Evolutionary conservation across 164 flowering plant genomes (phyloP).

Genomic region (Malania oleifera): DNA sequence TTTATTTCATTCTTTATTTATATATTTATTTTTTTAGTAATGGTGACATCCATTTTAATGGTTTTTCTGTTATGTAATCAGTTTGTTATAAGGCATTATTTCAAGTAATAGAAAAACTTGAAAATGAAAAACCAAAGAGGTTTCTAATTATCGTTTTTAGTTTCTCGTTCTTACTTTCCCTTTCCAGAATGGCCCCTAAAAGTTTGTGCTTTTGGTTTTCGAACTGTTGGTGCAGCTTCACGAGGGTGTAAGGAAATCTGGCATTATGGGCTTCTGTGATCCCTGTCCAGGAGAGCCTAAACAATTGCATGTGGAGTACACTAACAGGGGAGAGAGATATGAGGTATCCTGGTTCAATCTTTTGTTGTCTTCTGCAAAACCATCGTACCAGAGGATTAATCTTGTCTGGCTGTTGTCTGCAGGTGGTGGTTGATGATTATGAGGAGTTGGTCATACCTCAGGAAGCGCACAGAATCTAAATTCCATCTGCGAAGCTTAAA

Average conservation of each 20-base stretch:
- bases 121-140: no score
- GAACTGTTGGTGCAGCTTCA: slow-evolving; percentile 63
- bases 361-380: neutral
- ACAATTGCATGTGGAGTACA: slow-evolving; percentile 65
- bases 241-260: slow-evolving; percentile 86
- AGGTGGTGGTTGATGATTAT: slow-evolving; percentile 61
- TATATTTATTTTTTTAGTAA: no score
- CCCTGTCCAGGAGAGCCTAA: slow-evolving; percentile 92
- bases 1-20: no score
- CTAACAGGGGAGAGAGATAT: slow-evolving; percentile 35
- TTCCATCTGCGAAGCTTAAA: neutral
- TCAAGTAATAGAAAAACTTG: no score
- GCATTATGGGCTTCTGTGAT: slow-evolving; percentile 98
- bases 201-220: neutral
- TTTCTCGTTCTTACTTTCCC: no score
- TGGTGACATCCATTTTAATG: no score
- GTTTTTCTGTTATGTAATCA: no score
- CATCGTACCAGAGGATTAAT: neutral
- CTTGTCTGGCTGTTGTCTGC: slow-evolving; percentile 10
- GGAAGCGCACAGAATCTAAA: slow-evolving; percentile 37
- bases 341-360: slow-evolving; percentile 39
- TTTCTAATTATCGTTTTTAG: no score
- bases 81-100: no score
- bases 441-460: slow-evolving; percentile 55
- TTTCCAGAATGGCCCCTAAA: no score